Conservation (phyloP, 2,329 filamentous ascomycete species). For the Dothidotthia symphoricarpi region DNA sequence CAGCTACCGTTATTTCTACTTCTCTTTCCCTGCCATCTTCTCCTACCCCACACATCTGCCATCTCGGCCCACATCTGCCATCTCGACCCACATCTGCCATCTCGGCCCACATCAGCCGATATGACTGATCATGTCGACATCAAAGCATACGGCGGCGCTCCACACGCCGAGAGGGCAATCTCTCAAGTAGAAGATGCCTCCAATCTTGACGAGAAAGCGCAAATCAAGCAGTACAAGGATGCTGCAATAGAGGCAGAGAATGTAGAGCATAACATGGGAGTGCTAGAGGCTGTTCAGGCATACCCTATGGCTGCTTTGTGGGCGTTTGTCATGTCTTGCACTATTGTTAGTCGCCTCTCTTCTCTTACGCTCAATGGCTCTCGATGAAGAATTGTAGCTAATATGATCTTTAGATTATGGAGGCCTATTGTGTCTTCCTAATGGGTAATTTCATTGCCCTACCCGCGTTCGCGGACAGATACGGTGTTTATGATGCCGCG, state of each 20-base stretch:
- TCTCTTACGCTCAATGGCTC: conserved; percentile 13
- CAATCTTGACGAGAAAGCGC: conserved; percentile 41
- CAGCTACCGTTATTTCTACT: conserved; percentile 10
- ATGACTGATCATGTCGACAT: conserved; percentile 22
- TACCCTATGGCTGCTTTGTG: conserved; percentile 56
- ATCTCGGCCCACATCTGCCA: no score
- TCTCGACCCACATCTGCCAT: no score
- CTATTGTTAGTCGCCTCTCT: conserved; percentile 46
- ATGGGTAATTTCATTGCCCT: conserved; percentile 60
- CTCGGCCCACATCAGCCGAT: conserved; percentile 18
- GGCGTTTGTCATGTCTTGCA: conserved; percentile 58
- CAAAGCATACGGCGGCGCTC: conserved; percentile 16
- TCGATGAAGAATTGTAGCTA: conserved; percentile 9
- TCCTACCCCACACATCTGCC: conserved; percentile 11
- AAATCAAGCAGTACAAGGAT: conserved; percentile 47
- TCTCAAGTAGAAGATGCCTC: conserved; percentile 17
- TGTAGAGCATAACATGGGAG: conserved; percentile 52
- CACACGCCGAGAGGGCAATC: conserved; percentile 24
- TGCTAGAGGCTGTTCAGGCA: conserved; percentile 50
- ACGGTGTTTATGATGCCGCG: conserved; percentile 44
- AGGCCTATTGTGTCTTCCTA: conserved; percentile 63
- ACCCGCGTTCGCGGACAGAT: conserved; percentile 47
- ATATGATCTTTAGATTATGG: conserved; percentile 56
- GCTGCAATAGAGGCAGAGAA: conserved; percentile 60
- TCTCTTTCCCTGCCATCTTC: conserved; percentile 20